Conservation (phyloP, 495 filamentous ascomycete species). For the Hyaloscypha hepaticicola region DNA sequence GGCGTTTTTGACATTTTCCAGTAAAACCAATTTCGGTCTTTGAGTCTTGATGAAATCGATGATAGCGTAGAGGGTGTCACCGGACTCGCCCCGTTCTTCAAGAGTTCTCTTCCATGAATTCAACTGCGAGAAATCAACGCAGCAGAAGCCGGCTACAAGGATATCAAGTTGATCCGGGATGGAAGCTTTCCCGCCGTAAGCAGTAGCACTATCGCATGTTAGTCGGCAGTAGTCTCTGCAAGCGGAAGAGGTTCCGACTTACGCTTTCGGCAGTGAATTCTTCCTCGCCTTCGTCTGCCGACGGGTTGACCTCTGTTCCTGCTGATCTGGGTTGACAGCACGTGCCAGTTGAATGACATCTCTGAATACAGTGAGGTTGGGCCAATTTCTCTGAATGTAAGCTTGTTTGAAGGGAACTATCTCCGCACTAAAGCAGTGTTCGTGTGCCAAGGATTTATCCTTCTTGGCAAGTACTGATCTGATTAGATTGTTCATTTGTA, state of each 20-base stretch:
- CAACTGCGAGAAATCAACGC: conserved; percentile 68
- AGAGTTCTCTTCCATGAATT: conserved; percentile 50
- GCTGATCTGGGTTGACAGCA: not conserved
- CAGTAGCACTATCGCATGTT: conserved; percentile 59
- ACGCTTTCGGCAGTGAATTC: no score
- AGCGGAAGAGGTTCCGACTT: no score
- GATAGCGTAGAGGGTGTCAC: conserved; percentile 65
- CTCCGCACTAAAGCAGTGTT: conserved; percentile 76
- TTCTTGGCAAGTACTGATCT: conserved; percentile 10
- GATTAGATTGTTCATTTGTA: conserved; percentile 14
- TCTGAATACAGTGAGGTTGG: conserved; percentile 60
- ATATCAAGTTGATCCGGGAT: conserved; percentile 66
- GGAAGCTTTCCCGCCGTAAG: conserved; percentile 58
- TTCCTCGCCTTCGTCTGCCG: conserved; percentile 10
- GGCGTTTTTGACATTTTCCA: conserved; percentile 70
- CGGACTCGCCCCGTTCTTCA: conserved; percentile 61
- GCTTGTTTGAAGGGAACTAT: conserved; percentile 77
- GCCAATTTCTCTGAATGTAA: conserved; percentile 76
- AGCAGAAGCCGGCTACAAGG: conserved; percentile 73
- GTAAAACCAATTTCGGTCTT: conserved; percentile 63
- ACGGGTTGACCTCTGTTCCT: not conserved
- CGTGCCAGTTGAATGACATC: conserved; percentile 73
- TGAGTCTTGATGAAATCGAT: conserved; percentile 53
- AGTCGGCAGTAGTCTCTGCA: conserved; percentile 22
- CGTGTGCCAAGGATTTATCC: conserved; percentile 33